Evolutionary conservation across 768 basidiomycete genomes (phyloP).

Genomic region (Daedaleopsis nitida): DNA sequence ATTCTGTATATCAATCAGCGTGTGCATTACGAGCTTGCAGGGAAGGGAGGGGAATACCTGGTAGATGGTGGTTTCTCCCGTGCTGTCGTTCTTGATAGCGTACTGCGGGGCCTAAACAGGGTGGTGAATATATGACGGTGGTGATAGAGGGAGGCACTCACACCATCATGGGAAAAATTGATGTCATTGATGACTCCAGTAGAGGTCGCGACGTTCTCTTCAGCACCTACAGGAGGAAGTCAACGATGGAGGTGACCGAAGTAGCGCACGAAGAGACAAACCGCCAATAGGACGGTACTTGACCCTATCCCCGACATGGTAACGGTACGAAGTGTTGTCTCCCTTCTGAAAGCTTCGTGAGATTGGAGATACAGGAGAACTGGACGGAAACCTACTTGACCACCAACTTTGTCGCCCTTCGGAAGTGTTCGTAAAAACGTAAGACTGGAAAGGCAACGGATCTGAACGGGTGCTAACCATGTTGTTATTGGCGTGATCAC

Average conservation of each 20-base stretch:
- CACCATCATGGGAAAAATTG: conserved; percentile 33
- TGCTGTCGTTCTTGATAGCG: conserved; percentile 46
- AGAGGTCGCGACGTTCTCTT: conserved; percentile 43
- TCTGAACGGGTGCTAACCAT: no score
- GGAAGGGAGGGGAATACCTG: conserved; percentile 30
- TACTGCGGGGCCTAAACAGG: conserved; percentile 33
- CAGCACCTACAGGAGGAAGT: conserved; percentile 12
- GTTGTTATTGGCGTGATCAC: no score
- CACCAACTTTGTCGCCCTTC: no score
- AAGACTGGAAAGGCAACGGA: no score
- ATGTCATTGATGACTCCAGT: conserved; percentile 38
- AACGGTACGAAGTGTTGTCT: no score
- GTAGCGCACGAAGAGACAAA: background rate
- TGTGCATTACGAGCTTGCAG: no score
- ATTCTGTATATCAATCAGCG: conserved; percentile 24
- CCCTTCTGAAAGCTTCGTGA: no score
- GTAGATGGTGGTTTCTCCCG: conserved; percentile 42
- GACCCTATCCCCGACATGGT: no score
- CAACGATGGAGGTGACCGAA: no score
- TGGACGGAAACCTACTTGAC: no score
- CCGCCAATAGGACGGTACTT: conserved; percentile 49
- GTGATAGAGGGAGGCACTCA: conserved; percentile 27
- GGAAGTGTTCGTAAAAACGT: no score
- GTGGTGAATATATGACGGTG: background rate
- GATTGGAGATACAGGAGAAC: no score